phyloP scores from a whole-genome alignment of 169 alveolate genomes.

The Plasmodium falciparum region DNA sequence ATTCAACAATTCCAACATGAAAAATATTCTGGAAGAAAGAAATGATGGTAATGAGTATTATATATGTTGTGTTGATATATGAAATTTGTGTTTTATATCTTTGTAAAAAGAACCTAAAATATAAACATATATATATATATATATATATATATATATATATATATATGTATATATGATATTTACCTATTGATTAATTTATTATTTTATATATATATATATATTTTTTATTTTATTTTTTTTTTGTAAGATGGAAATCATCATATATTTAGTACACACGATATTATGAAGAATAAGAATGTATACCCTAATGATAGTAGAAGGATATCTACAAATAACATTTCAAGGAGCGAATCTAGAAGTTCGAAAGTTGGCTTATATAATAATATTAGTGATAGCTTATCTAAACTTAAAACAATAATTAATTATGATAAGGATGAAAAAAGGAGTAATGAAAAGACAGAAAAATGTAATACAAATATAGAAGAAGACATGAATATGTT shows the following conservation, averaged over 20 bases:
- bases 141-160: too few species aligned
- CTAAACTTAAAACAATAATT: slow-evolving; percentile 64
- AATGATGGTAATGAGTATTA: slow-evolving; percentile 17
- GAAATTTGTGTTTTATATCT: background rate
- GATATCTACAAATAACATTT: slow-evolving; percentile 3
- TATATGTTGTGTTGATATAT: background rate
- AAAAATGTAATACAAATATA: background rate
- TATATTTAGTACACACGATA: background rate
- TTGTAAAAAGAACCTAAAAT: background rate
- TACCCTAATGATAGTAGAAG: background rate
- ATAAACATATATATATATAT: background rate
- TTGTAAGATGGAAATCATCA: background rate
- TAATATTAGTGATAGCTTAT: slow-evolving; percentile 60
- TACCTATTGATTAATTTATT: too few species aligned
- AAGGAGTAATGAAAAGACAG: background rate
- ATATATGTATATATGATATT: too few species aligned
- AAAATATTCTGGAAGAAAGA: slow-evolving; percentile 2
- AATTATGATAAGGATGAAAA: slow-evolving; percentile 29
- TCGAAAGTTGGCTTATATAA: slow-evolving; percentile 16
- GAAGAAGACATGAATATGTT: background rate
- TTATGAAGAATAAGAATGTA: background rate
- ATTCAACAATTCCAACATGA: slow-evolving; percentile 1
- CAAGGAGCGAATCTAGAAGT: slow-evolving; percentile 11
- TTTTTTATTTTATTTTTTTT: background rate
- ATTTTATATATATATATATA: background rate